Evolutionary conservation across 2,329 filamentous ascomycete genomes (phyloP).

Genomic region (Fusarium avenaceum): DNA sequence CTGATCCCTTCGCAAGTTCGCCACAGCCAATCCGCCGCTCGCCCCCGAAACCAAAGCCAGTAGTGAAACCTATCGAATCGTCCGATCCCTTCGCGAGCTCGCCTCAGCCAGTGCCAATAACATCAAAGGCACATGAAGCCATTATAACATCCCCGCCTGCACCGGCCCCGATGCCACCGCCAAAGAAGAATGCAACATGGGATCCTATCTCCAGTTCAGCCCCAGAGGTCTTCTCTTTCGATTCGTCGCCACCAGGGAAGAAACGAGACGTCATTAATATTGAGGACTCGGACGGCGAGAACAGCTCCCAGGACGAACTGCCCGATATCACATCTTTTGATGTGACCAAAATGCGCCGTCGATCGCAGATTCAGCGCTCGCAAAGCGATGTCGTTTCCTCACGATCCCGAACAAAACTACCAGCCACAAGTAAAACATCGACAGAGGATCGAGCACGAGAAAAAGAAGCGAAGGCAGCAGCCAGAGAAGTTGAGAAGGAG

Average conservation of each 20-base stretch:
- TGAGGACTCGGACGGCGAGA: constrained; percentile 52
- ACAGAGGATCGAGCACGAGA: constrained; percentile 57
- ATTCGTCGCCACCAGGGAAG: constrained; percentile 32
- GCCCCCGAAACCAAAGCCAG: constrained; percentile 2
- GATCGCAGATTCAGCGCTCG: constrained; percentile 49
- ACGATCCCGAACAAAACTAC: constrained; percentile 36
- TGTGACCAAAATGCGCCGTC: constrained; percentile 49
- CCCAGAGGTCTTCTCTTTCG: constrained; percentile 54
- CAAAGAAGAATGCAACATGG: constrained; percentile 52
- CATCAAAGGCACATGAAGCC: constrained; percentile 10
- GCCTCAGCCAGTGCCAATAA: constrained; percentile 4
- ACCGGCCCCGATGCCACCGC: constrained; percentile 8
- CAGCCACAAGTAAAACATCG: constrained; percentile 50
- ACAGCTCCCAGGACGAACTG: constrained; percentile 61
- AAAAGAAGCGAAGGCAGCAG: constrained; percentile 61
- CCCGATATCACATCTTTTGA: constrained; percentile 62
- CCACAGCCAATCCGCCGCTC: constrained; percentile 32
- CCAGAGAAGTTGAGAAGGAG: constrained; percentile 68
- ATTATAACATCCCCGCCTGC: constrained; percentile 19
- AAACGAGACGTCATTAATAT: constrained; percentile 53
- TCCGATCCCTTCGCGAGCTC: constrained; percentile 43
- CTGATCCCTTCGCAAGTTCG: constrained; percentile 56
- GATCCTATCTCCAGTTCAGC: constrained; percentile 69
- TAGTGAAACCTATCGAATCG: constrained; percentile 24
- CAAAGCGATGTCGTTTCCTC: constrained; percentile 51